These are phyloP conservation scores for Gardenia jasminoides DNA, from an alignment of 257 asterid genomes.

Conservation along the genomic window DNA sequence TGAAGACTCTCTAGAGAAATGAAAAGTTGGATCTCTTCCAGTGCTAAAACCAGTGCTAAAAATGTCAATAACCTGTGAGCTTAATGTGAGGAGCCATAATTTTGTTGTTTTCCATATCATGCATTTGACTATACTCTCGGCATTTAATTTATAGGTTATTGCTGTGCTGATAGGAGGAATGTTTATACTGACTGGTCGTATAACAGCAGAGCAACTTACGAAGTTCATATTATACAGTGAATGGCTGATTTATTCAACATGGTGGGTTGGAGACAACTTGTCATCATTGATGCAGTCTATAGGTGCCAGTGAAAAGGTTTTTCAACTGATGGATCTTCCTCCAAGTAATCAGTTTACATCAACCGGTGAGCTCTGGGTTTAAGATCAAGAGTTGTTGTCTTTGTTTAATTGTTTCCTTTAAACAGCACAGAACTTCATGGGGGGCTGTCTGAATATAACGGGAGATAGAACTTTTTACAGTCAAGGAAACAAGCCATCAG, in stretches of 20 bases:
- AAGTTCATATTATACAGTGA: conserved; percentile 95
- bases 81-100: neutral
- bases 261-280: conserved; percentile 97
- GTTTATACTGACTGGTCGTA: conserved; percentile 82
- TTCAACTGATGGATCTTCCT: conserved; percentile 68
- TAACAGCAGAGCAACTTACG: conserved; percentile 94
- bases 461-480: neutral
- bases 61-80: neutral
- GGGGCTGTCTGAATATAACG: neutral
- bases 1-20: too few relatives aligned
- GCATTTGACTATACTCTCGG: conserved; percentile 2
- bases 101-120: neutral
- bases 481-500: neutral
- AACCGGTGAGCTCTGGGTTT: conserved; percentile 43
- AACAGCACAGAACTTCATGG: neutral
- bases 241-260: conserved; percentile 95
- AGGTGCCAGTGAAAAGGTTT: conserved; percentile 98
- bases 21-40: too few relatives aligned
- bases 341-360: conserved; percentile 71
- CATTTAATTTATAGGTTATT: conserved; percentile 56
- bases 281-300: conserved; percentile 91
- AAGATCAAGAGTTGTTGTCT: neutral
- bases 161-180: conserved; percentile 97
- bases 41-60: neutral
- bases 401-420: conserved; percentile 10